These are phyloP conservation scores for Linum usitatissimum DNA, from an alignment of 345 rosid genomes.

Conservation along the genomic window DNA sequence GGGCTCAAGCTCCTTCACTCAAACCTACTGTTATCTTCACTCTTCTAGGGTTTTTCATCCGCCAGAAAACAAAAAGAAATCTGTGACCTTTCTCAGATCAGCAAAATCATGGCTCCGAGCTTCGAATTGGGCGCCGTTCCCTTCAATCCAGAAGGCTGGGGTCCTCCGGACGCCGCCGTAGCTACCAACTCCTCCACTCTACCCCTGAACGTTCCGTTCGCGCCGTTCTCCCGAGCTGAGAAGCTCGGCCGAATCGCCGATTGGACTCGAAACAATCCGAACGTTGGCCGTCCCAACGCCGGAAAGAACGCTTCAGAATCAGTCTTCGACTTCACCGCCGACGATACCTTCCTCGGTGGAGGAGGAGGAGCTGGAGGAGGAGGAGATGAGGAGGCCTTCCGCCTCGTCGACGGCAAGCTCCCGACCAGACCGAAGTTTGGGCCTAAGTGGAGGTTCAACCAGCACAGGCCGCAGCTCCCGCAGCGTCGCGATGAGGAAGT, in stretches of 20 bases:
- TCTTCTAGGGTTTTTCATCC: background rate
- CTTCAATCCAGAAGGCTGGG: conserved; percentile 91
- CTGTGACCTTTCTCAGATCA: background rate
- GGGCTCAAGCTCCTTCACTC: background rate
- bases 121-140: conserved; percentile 72
- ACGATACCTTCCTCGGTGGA: conserved; percentile 49
- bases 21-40: background rate
- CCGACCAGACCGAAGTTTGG: conserved; percentile 87
- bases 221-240: conserved; percentile 82
- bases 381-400: conserved; percentile 68
- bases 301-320: conserved; percentile 35
- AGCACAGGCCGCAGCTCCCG: conserved; percentile 66
- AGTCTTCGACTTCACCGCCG: conserved; percentile 74
- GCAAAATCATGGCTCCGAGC: background rate
- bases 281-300: conserved; percentile 19
- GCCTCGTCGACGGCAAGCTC: conserved; percentile 81
- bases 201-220: conserved; percentile 56
- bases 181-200: conserved; percentile 34
- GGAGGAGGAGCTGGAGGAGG: conserved; percentile 19
- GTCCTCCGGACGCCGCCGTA: conserved; percentile 58
- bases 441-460: conserved; percentile 81
- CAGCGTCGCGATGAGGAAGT: conserved; percentile 97
- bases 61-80: background rate
- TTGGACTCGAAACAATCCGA: conserved; percentile 51
- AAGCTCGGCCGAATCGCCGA: conserved; percentile 94